These are phyloP conservation scores for Auriculariales sp. DNA, from an alignment of 768 basidiomycete species.

Conservation along the genomic window DNA sequence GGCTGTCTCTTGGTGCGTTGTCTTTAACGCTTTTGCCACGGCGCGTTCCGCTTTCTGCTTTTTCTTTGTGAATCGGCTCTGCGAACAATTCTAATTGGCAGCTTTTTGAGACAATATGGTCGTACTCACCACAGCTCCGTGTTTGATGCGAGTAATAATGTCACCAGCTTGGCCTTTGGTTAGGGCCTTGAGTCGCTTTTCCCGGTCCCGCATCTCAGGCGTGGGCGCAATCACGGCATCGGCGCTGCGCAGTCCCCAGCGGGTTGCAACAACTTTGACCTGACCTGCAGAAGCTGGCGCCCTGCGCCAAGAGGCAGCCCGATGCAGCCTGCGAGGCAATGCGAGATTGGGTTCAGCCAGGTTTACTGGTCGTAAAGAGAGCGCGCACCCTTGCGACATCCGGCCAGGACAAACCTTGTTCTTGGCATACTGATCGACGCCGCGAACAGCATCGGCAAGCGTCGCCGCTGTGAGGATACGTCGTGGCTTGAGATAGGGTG, in stretches of 20 bases:
- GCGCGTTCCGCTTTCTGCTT: constrained; percentile 18
- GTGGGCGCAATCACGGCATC: constrained; percentile 9
- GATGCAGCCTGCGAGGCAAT: constrained; percentile 39
- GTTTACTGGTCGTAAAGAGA: not conserved
- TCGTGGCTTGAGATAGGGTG: constrained; percentile 40
- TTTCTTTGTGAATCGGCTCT: constrained; percentile 47
- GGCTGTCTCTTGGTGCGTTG: constrained; percentile 30
- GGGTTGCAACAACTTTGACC: constrained; percentile 37
- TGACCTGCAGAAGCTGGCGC: constrained; percentile 48
- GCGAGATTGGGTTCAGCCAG: not conserved
- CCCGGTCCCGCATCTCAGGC: constrained; percentile 13
- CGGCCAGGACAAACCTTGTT: constrained; percentile 39
- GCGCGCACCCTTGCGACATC: constrained; percentile 33
- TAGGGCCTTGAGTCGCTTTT: constrained; percentile 22
- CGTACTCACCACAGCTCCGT: constrained; percentile 51
- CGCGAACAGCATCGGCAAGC: constrained; percentile 47
- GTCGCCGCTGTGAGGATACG: constrained; percentile 37
- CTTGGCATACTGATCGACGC: constrained; percentile 51
- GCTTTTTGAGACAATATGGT: not conserved
- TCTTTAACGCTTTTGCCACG: constrained; percentile 17
- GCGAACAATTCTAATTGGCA: not conserved
- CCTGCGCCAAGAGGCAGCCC: constrained; percentile 53
- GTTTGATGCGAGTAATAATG: constrained; percentile 61
- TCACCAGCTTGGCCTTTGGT: constrained; percentile 72
- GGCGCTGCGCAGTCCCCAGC: constrained; percentile 22